Conservation (phyloP, 371 early-diverging fungal genomes). For the Mortierella sp. region DNA sequence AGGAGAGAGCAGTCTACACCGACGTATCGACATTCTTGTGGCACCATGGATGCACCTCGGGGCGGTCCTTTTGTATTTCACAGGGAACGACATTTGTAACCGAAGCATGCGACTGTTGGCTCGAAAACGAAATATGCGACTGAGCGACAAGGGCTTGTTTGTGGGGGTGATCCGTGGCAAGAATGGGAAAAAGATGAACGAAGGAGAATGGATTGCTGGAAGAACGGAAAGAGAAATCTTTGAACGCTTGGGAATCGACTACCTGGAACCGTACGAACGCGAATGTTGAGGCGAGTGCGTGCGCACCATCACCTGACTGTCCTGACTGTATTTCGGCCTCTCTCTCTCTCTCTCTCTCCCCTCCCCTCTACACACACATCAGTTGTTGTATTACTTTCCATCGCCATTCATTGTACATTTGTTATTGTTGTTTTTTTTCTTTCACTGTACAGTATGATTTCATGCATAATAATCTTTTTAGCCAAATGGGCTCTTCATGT, state of each 20-base stretch:
- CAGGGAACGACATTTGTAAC: slow-evolving; percentile 49
- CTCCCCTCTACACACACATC: too few relatives aligned
- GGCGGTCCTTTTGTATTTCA: slow-evolving; percentile 34
- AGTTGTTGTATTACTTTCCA: too few relatives aligned
- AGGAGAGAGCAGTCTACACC: slow-evolving; percentile 22
- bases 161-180: slow-evolving; percentile 22
- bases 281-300: slow-evolving; percentile 27
- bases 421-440: too few relatives aligned
- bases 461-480: too few relatives aligned
- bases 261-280: slow-evolving; percentile 48
- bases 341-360: too few relatives aligned
- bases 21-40: slow-evolving; percentile 45
- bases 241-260: slow-evolving; percentile 39
- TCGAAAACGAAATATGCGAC: slow-evolving; percentile 32
- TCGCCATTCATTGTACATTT: too few relatives aligned
- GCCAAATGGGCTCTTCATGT: too few relatives aligned
- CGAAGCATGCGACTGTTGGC: slow-evolving; percentile 40
- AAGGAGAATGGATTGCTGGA: slow-evolving; percentile 45
- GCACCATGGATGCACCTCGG: slow-evolving; percentile 41
- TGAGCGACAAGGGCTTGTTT: slow-evolving; percentile 46
- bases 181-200: slow-evolving; percentile 21
- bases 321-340: too few relatives aligned
- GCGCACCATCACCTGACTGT: too few relatives aligned
- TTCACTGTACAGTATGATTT: too few relatives aligned
- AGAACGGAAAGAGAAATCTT: slow-evolving; percentile 46